phyloP scores from a whole-genome alignment of 495 filamentous ascomycete genomes.

The Aspergillus biplanus region DNA sequence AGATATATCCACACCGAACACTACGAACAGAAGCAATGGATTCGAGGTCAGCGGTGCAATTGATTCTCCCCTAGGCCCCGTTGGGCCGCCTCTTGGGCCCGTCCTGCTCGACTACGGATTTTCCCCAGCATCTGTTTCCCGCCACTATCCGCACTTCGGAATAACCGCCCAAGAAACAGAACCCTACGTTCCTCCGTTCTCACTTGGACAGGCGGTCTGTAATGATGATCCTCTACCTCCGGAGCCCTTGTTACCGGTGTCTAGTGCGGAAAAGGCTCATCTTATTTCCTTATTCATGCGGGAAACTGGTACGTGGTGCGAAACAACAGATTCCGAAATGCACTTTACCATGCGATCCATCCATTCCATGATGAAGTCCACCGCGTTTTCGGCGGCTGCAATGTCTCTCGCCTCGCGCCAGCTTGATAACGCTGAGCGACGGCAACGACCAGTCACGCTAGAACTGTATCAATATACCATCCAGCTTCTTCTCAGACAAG shows the following conservation, averaged over 20 bases:
- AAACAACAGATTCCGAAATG: conserved; percentile 24
- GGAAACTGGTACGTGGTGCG: conserved; percentile 25
- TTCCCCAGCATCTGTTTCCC: no score
- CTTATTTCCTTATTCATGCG: conserved; percentile 18
- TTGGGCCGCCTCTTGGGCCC: no score
- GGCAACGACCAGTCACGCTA: conserved; percentile 15
- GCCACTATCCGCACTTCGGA: no score
- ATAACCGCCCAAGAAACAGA: no score
- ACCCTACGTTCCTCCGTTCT: background rate
- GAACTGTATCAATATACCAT: conserved; percentile 24
- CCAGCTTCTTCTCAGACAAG: conserved; percentile 19
- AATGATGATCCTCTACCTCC: background rate
- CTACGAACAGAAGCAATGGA: no score
- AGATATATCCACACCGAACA: no score
- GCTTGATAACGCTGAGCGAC: background rate
- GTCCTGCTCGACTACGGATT: no score
- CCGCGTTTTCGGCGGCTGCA: background rate
- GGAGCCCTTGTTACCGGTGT: background rate
- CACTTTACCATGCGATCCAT: conserved; percentile 22
- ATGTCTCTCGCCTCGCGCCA: background rate
- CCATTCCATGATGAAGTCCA: conserved; percentile 19
- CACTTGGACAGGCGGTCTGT: background rate
- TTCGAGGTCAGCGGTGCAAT: background rate
- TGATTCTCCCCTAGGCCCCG: background rate
- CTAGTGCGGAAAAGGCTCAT: background rate